Evolutionary conservation across 139 green algal species (phyloP), one percentile per base, ranked within the genome.

Genomic region (Zygnema cylindricum): DNA sequence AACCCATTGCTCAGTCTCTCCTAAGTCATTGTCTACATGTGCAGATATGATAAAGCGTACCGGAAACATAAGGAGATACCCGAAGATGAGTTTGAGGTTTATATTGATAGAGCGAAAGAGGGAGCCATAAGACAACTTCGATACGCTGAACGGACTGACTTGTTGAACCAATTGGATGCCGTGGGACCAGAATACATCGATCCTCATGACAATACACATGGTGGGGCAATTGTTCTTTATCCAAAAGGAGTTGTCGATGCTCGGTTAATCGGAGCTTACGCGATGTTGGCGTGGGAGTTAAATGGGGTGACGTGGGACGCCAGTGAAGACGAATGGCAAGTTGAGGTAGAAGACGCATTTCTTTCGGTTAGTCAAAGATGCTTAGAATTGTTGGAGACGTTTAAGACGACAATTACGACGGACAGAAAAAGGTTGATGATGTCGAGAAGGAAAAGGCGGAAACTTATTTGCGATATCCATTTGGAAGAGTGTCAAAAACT

Each of bases 31-130:
- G n/a, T n/a, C 49, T 63, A 63, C 16, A 7, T 63, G 49, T 63
- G 49, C 49, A 63, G 49, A 63, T 63, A 25, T 63, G 7, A 63
- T 63, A 63, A 63, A 63, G 49, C 49, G 16, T 63, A 25, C 16
- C 49, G 49, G 49, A 63, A 63, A 16, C 7, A 63, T 25, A 63
- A 16, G 16, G 49, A 7, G 7, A 63, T 63, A 63, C 49, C 76
- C 0, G 76, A 83, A n/a, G 76, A 83, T 33, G 76, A 35, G 32
- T 83, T 83, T 69, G 41, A 83, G 76, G n/a, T 69, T n/a, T 83
- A 41, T 36, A 54, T 83, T 23, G 41, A 83, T 32, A 33, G 33
- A 33, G 76, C 76, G n/a, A 11, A 69, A 2, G 76, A 83, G 49
- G 76, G 76, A 23, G 76, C 76, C 22, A 33, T 35, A 33, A 54